Evolutionary conservation across 768 basidiomycete species (phyloP), one percentile per base, ranked within the genome.

Genomic region (Stropharia rugosoannulata): DNA sequence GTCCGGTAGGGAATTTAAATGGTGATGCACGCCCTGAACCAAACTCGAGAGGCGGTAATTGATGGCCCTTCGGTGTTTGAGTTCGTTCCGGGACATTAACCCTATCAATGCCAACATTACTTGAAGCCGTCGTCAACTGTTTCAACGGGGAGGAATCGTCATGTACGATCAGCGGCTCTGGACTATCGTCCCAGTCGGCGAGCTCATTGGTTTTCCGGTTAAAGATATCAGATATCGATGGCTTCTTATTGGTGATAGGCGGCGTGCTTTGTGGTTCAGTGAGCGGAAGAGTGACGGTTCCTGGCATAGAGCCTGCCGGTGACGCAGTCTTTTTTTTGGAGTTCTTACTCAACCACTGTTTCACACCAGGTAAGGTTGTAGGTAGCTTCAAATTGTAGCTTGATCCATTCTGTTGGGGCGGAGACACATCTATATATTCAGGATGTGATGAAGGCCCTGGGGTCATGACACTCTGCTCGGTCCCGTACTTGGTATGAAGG

Each of bases 291-390:
- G 56, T 15, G 64, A 61, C 56, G 9, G 67, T 55, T 18, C 65
- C 56, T 22, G 68, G 59, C 27, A 73, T 58, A 25, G 70, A 64
- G 13, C 71, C 62, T 15, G 74, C 66, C 2, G 75, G 72, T 5
- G 74, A 71, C 6, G 80, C 71, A 55, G 82, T 81, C 18, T 80
- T 72, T 66, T 80, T 85, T 68, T 83, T 84, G 44, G 84, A 83
- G 55, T 78, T 79, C 58, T 79, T 83, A 60, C 75, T 87, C 42
- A 92, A 68, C 90, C 90, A 93, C 62, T 87, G 89, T 68, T 85
- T 87, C 22, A 92, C 90, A 19, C 85, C 90, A 50, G 89, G 86
- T 16, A 89, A 76, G 16, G 83, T 90, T 68, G 83, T 89, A 1
- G 90, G 90, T 45, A 93, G 73, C 63, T 85, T 78, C 56, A 69